Evolutionary conservation across 306 rosid genomes (phyloP), one percentile per base, ranked within the genome.

Genomic region (Cicer cuneatum): DNA sequence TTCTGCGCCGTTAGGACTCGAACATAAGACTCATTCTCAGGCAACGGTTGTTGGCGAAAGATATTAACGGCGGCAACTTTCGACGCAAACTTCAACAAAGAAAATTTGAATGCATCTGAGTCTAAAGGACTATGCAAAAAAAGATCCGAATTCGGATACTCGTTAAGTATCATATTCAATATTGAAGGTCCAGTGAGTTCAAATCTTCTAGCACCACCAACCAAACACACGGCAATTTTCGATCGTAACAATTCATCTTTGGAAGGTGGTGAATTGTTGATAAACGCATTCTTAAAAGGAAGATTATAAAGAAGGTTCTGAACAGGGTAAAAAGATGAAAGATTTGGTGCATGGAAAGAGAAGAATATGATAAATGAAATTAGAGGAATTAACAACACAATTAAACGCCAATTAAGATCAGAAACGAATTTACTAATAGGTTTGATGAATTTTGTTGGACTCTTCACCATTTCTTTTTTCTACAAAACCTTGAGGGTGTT

Each of bases 131-230:
- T 81, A 75, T 88, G 84, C 61, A 94, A 19, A 49, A 91, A 94
- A 35, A 94, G 96, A 79, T 94, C 97, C 5, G 97, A 87, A 80
- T 91, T 94, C 6, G 95, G 97, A 57, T 94, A 91, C 71, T 77
- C 75, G 2, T 65, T 80, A 0, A 94, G 80, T 9, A 94, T 78
- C 66, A 72, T 88, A 24, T 91, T 80, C 6, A 87, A 7, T 8
- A 94, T 86, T 9, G 98, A 89, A 6, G 98, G 97, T 62, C 98
- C 98, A 0, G 96, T 89, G 21, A 94, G 87, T 80, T 94, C 98
- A 72, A 94, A 94, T 79, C 96, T 87, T 60, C 98, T 78, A 6
- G 98, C 98, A 42, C 98, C 98, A 5, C 98, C 98, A 0, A 94
- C 98, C 85, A 94, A 76, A 59, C 98, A 94, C 21, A 94, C 90